These are phyloP conservation scores for Geoglossum glabrum DNA, from an alignment of 495 filamentous ascomycete genomes.

Conservation along the genomic window DNA sequence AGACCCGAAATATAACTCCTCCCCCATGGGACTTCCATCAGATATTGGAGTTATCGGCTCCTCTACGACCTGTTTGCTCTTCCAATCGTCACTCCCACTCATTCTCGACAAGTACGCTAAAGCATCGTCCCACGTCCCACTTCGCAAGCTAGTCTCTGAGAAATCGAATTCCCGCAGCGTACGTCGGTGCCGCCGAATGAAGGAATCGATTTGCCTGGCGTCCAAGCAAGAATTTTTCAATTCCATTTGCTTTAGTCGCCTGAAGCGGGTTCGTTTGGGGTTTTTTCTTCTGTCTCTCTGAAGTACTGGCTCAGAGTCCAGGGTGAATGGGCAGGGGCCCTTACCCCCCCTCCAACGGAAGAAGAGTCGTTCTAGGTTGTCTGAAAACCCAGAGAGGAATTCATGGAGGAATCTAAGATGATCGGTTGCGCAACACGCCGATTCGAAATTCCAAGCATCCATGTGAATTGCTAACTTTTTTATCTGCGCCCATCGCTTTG, in stretches of 20 bases:
- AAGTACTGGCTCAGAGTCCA: conserved; percentile 35
- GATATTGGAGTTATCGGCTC: conserved; percentile 11
- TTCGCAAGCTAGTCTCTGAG: conserved; percentile 41
- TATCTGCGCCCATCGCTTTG: conserved; percentile 51
- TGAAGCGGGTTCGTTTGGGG: neutral
- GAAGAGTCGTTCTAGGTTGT: conserved; percentile 36
- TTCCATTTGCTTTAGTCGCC: conserved; percentile 26
- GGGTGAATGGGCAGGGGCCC: conserved; percentile 44
- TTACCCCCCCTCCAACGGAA: conserved; percentile 52
- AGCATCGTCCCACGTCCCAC: conserved; percentile 56
- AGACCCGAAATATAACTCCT: neutral
- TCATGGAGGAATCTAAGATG: conserved; percentile 58
- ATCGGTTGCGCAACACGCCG: conserved; percentile 32
- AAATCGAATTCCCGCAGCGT: conserved; percentile 53
- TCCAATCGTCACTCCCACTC: conserved; percentile 31
- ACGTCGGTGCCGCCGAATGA: conserved; percentile 38
- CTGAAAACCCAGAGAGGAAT: conserved; percentile 44
- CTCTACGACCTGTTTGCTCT: conserved; percentile 18
- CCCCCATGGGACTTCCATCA: neutral
- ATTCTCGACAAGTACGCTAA: conserved; percentile 40
- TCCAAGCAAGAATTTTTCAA: conserved; percentile 47
- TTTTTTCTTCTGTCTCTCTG: neutral
- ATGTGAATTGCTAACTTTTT: conserved; percentile 45
- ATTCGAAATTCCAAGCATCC: conserved; percentile 38
- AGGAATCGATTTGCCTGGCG: conserved; percentile 38